These are phyloP conservation scores for Saccharata proteae DNA, from an alignment of 2,329 filamentous ascomycete genomes.

Conservation along the genomic window DNA sequence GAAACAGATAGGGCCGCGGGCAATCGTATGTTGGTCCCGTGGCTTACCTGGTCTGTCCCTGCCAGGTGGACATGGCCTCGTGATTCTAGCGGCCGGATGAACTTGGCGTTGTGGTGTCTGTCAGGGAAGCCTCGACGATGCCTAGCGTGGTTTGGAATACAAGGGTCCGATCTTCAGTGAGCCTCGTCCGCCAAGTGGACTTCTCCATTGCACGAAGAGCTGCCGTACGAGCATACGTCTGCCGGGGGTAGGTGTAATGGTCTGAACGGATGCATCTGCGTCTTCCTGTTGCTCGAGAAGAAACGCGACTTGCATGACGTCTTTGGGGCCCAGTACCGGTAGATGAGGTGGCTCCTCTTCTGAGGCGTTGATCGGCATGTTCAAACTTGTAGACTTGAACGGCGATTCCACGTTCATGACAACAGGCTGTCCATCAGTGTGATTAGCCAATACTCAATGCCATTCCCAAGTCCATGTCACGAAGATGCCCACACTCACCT, in stretches of 20 bases:
- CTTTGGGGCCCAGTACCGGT: slow-evolving; percentile 46
- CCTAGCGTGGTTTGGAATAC: too few species aligned
- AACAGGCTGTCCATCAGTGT: slow-evolving; percentile 27
- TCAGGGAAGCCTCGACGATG: too few species aligned
- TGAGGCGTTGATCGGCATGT: slow-evolving; percentile 37
- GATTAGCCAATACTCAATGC: not conserved
- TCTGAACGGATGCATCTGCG: too few species aligned
- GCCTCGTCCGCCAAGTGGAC: slow-evolving; percentile 79
- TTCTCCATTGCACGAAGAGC: slow-evolving; percentile 76
- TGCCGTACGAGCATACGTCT: slow-evolving; percentile 58
- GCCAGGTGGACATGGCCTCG: too few species aligned
- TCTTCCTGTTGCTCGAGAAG: slow-evolving; percentile 43
- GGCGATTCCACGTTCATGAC: slow-evolving; percentile 38
- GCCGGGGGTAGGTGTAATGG: too few species aligned
- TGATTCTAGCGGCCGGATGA: too few species aligned
- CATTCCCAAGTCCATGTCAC: not conserved
- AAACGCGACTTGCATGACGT: slow-evolving; percentile 54
- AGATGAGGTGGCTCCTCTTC: slow-evolving; percentile 15
- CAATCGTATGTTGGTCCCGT: too few species aligned
- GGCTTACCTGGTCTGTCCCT: too few species aligned
- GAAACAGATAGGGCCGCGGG: too few species aligned
- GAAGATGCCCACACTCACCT: too few species aligned
- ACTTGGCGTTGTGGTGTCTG: too few species aligned
- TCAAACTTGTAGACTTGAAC: slow-evolving; percentile 43
- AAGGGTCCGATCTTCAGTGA: slow-evolving; percentile 71